Evolutionary conservation across 2,329 filamentous ascomycete species (phyloP).

Genomic region (Pseudopyrenochaeta lycopersici): DNA sequence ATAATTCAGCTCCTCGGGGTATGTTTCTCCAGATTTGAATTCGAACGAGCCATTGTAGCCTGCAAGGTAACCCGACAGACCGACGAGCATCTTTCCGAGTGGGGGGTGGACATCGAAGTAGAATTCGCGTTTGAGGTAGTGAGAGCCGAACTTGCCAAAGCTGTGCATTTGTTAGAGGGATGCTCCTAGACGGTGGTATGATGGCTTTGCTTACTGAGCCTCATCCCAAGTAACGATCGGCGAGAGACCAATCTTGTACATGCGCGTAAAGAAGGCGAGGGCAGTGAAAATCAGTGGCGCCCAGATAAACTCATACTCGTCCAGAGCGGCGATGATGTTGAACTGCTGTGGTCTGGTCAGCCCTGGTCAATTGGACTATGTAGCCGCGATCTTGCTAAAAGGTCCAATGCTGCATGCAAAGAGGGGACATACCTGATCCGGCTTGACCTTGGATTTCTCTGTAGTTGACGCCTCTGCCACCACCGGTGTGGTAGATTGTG

Average conservation of each 20-base stretch:
- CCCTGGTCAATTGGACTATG: constrained; percentile 1
- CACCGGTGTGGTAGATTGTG: constrained; percentile 36
- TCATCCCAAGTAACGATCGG: constrained; percentile 80
- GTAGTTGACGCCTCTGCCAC: constrained; percentile 43
- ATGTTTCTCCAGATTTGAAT: constrained; percentile 97
- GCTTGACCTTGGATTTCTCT: constrained; percentile 54
- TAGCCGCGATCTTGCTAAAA: constrained; percentile 6
- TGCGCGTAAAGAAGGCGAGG: constrained; percentile 71
- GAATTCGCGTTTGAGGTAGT: constrained; percentile 99
- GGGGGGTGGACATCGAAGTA: constrained; percentile 98
- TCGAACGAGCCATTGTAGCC: constrained; percentile 99
- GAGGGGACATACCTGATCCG: constrained; percentile 51
- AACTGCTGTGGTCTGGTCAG: constrained; percentile 50
- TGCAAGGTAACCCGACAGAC: constrained; percentile 92
- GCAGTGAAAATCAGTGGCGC: constrained; percentile 71
- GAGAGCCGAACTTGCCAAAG: constrained; percentile 97
- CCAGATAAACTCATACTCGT: constrained; percentile 69
- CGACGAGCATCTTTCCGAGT: constrained; percentile 97
- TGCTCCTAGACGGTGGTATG: not conserved
- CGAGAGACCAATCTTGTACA: constrained; percentile 74
- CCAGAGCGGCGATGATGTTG: constrained; percentile 69
- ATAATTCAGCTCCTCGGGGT: constrained; percentile 93
- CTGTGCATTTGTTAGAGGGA: constrained; percentile 56
- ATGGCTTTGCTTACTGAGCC: constrained; percentile 67
- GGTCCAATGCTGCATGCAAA: constrained; percentile 1